A percentile compares a stretch with the other conserved stretches of the same genome.
Conservation (phyloP, 2,329 filamentous ascomycete genomes). For the Dactylella cylindrospora region DNA sequence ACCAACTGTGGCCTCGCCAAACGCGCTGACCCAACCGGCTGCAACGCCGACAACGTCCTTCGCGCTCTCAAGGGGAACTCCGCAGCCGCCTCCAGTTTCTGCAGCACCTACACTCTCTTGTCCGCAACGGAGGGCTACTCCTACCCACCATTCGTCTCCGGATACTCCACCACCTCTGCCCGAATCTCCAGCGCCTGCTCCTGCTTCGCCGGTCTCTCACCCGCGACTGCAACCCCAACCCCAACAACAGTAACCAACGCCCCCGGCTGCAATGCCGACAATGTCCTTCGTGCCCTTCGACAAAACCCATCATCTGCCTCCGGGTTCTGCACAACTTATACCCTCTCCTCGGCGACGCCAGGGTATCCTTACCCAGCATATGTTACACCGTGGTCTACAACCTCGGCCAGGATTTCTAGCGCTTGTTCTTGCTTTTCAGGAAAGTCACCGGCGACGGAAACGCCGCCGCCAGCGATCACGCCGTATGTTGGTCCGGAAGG, state of each 20-base stretch:
- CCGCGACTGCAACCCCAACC: not conserved
- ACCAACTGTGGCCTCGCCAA: no score
- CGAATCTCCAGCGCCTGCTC: slow-evolving; percentile 1
- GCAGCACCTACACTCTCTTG: not conserved
- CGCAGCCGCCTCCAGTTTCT: not conserved
- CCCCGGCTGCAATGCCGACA: not conserved
- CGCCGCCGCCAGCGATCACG: not conserved
- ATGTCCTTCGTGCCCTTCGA: not conserved
- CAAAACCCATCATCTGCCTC: not conserved
- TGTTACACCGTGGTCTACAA: not conserved
- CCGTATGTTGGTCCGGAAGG: no score
- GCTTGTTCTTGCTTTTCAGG: not conserved
- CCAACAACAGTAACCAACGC: not conserved
- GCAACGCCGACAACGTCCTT: not conserved
- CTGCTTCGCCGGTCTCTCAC: not conserved
- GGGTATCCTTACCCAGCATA: not conserved
- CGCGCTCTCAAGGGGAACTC: not conserved
- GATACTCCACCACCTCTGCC: not conserved
- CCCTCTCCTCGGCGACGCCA: not conserved
- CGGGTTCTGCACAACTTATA: not conserved
- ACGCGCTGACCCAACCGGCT: not conserved
- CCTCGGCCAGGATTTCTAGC: not conserved
- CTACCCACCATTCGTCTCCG: not conserved
- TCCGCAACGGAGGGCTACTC: not conserved
- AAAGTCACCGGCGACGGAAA: not conserved